Conservation (phyloP, 2,329 filamentous ascomycete species). For the Pseudocercospora crystallina region DNA sequence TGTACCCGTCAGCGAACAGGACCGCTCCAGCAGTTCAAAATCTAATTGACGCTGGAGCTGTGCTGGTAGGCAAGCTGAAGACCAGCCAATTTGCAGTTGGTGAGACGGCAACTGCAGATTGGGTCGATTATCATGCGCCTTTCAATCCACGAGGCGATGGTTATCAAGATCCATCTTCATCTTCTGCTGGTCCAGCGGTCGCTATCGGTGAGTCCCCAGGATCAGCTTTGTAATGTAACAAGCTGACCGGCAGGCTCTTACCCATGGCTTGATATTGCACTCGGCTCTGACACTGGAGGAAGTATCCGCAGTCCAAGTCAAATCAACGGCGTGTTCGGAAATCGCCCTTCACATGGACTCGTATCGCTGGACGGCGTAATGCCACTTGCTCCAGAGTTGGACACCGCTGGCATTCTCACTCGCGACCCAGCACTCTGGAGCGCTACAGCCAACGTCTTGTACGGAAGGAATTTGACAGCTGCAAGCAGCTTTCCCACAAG, state of each 20-base stretch:
- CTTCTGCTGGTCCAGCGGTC: constrained; percentile 48
- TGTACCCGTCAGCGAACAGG: constrained; percentile 46
- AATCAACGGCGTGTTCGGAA: constrained; percentile 48
- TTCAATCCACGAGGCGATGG: constrained; percentile 45
- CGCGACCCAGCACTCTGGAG: constrained; percentile 45
- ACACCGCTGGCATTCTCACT: constrained; percentile 48
- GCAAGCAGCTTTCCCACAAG: neutral
- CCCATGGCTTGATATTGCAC: constrained; percentile 49
- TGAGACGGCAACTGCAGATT: constrained; percentile 50
- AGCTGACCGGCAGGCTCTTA: constrained; percentile 29
- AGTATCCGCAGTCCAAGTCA: constrained; percentile 50
- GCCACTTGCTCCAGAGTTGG: constrained; percentile 47
- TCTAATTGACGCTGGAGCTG: constrained; percentile 59
- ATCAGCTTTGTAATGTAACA: too few relatives aligned
- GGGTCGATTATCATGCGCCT: constrained; percentile 44
- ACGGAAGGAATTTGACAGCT: constrained; percentile 43
- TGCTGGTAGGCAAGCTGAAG: constrained; percentile 45
- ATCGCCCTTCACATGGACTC: constrained; percentile 47
- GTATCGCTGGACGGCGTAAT: constrained; percentile 50
- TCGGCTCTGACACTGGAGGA: constrained; percentile 52
- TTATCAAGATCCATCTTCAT: constrained; percentile 47
- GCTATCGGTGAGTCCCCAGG: constrained; percentile 37
- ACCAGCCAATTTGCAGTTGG: constrained; percentile 46
- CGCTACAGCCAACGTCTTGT: constrained; percentile 46
- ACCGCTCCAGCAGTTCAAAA: constrained; percentile 49